Evolutionary conservation across 768 basidiomycete genomes (phyloP).

Genomic region (Sporobolomyces roseus): DNA sequence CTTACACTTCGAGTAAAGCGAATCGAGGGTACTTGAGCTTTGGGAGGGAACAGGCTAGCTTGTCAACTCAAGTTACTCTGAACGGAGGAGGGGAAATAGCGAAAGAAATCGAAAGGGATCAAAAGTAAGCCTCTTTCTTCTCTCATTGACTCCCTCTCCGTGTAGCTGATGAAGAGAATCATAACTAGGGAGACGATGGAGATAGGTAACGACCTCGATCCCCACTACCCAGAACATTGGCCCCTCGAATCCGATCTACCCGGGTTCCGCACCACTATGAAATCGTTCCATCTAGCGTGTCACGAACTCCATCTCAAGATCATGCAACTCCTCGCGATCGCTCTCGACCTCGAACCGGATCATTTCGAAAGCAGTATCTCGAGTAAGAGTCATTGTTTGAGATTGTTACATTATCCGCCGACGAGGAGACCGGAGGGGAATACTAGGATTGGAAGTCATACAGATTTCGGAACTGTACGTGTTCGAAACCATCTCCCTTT

Average conservation of each 20-base stretch:
- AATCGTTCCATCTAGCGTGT: constrained; percentile 49
- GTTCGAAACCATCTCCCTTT: not conserved
- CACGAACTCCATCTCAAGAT: constrained; percentile 54
- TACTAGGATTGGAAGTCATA: constrained; percentile 53
- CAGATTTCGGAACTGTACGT: constrained; percentile 57
- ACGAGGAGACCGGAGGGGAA: constrained; percentile 49
- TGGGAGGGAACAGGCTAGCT: constrained; percentile 13
- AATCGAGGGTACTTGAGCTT: constrained; percentile 33
- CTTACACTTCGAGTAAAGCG: constrained; percentile 21
- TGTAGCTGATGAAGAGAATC: no score
- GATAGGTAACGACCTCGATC: constrained; percentile 55
- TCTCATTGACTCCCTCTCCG: no score
- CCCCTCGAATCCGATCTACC: constrained; percentile 57
- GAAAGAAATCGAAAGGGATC: constrained; percentile 2
- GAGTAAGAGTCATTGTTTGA: constrained; percentile 52
- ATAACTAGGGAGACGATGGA: constrained; percentile 50
- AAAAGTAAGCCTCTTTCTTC: not conserved
- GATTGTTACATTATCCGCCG: constrained; percentile 60
- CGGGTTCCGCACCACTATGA: constrained; percentile 52
- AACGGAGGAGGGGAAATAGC: not conserved
- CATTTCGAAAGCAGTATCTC: constrained; percentile 50
- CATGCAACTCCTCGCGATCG: constrained; percentile 56
- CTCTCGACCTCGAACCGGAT: constrained; percentile 53
- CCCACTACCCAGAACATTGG: constrained; percentile 59
- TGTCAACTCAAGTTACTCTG: constrained; percentile 8